A percentile compares a stretch with the other conserved stretches of the same genome.
These are phyloP conservation scores for Acmispon strigosus DNA, from an alignment of 306 rosid species.

Conservation along the genomic window DNA sequence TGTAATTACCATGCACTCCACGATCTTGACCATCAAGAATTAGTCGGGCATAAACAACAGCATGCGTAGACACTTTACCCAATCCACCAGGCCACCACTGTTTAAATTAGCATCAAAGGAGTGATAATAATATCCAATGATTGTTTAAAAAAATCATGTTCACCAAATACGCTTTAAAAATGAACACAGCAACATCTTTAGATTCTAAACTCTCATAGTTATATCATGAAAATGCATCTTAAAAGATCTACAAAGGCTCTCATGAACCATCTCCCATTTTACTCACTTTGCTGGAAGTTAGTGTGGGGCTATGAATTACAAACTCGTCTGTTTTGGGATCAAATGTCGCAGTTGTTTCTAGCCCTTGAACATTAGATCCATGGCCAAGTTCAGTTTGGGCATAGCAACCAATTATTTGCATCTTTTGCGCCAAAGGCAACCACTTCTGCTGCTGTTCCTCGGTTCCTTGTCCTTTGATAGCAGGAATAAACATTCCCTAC, in stretches of 20 bases:
- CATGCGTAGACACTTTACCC: slow-evolving; percentile 90
- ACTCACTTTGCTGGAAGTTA: slow-evolving; percentile 94
- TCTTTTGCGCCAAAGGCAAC: slow-evolving; percentile 78
- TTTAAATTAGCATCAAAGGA: slow-evolving; percentile 27
- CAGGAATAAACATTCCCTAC: slow-evolving; percentile 94
- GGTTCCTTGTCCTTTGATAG: slow-evolving; percentile 88
- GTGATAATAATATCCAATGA: slow-evolving; percentile 17
- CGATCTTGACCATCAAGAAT: slow-evolving; percentile 60
- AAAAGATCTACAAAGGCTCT: slow-evolving; percentile 1
- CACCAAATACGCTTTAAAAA: background rate
- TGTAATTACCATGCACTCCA: slow-evolving; percentile 78
- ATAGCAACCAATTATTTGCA: slow-evolving; percentile 98
- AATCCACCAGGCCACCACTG: slow-evolving; percentile 99
- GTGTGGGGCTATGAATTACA: slow-evolving; percentile 82
- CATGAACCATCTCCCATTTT: slow-evolving; percentile 1
- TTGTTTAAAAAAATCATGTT: background rate
- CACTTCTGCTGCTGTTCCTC: slow-evolving; percentile 89
- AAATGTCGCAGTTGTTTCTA: slow-evolving; percentile 94
- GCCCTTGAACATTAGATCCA: slow-evolving; percentile 98
- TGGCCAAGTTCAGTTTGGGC: slow-evolving; percentile 99
- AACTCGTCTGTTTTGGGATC: slow-evolving; percentile 86
- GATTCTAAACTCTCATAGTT: background rate
- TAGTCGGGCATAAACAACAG: slow-evolving; percentile 76
- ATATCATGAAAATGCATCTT: background rate
- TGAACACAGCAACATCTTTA: background rate